Percentiles rank a stretch among this genome's conserved stretches.
phyloP scores from a whole-genome alignment of 2,329 filamentous ascomycete species.

The Fusarium graminum region DNA sequence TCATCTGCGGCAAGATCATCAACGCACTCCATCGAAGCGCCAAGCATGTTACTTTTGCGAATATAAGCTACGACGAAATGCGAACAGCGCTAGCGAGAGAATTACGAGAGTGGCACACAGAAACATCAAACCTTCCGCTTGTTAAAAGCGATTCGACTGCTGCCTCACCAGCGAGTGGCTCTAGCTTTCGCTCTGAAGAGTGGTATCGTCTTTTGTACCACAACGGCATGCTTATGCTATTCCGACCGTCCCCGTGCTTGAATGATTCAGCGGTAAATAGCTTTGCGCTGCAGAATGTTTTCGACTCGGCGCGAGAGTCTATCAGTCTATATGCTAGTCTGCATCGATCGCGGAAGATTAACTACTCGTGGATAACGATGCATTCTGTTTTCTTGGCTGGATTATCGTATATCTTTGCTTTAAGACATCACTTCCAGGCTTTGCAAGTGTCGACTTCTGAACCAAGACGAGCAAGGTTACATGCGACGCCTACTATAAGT shows the following conservation, averaged over 20 bases:
- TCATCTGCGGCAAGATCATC: constrained; percentile 57
- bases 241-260: constrained; percentile 56
- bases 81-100: constrained; percentile 46
- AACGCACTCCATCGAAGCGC: constrained; percentile 53
- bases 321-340: constrained; percentile 60
- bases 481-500: constrained; percentile 54
- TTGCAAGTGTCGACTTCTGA: constrained; percentile 32
- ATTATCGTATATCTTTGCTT: constrained; percentile 58
- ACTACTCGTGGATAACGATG: constrained; percentile 64
- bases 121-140: constrained; percentile 48
- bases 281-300: constrained; percentile 54
- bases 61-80: constrained; percentile 33
- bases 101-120: constrained; percentile 51
- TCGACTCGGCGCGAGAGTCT: constrained; percentile 55
- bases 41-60: constrained; percentile 24
- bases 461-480: constrained; percentile 34
- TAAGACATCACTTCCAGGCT: constrained; percentile 57
- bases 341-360: constrained; percentile 60
- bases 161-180: constrained; percentile 46
- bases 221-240: constrained; percentile 59
- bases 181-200: constrained; percentile 57
- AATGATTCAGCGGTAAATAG: constrained; percentile 46
- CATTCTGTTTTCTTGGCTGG: constrained; percentile 63
- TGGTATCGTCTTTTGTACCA: constrained; percentile 61
- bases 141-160: constrained; percentile 42